Percentiles rank a stretch among this genome's conserved stretches.
Conservation (phyloP, 2,329 filamentous ascomycete species). For the Alternaria viburni region DNA sequence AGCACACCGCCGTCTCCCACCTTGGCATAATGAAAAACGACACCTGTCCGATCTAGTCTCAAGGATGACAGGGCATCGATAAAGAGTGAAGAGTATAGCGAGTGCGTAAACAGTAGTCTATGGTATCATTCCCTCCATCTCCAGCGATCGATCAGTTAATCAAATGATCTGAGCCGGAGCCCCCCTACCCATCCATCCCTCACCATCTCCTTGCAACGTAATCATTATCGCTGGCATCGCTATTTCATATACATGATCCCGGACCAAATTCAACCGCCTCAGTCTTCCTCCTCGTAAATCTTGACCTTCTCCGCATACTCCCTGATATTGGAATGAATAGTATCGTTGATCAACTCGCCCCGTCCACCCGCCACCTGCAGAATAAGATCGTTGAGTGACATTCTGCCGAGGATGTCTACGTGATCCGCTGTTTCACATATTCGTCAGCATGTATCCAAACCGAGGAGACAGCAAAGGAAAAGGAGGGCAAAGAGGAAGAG, state of each 20-base stretch:
- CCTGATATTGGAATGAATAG: slow-evolving; percentile 78
- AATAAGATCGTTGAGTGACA: slow-evolving; percentile 89
- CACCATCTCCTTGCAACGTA: not conserved
- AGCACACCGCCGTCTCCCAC: not conserved
- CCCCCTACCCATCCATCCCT: not conserved
- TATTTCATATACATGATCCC: not conserved
- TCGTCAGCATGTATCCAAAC: slow-evolving; percentile 2
- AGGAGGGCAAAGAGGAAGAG: not conserved
- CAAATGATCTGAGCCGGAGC: not conserved
- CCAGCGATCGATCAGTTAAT: not conserved
- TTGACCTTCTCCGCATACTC: slow-evolving; percentile 84
- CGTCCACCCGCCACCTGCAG: slow-evolving; percentile 83
- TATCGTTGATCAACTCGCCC: slow-evolving; percentile 78
- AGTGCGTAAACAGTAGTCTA: slow-evolving; percentile 3
- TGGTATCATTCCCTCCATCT: slow-evolving; percentile 8
- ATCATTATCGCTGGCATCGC: not conserved
- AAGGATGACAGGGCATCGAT: not conserved
- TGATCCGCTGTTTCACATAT: slow-evolving; percentile 71
- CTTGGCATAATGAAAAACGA: not conserved
- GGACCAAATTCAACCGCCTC: not conserved
- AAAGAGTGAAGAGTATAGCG: not conserved
- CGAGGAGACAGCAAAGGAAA: not conserved
- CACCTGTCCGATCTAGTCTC: not conserved
- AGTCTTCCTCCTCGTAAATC: slow-evolving; percentile 66
- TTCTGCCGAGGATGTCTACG: slow-evolving; percentile 91